A percentile compares a stretch with the other conserved stretches of the same genome.
These are phyloP conservation scores for Elasticomyces elasticus DNA, from an alignment of 495 filamentous ascomycete genomes.

Conservation along the genomic window DNA sequence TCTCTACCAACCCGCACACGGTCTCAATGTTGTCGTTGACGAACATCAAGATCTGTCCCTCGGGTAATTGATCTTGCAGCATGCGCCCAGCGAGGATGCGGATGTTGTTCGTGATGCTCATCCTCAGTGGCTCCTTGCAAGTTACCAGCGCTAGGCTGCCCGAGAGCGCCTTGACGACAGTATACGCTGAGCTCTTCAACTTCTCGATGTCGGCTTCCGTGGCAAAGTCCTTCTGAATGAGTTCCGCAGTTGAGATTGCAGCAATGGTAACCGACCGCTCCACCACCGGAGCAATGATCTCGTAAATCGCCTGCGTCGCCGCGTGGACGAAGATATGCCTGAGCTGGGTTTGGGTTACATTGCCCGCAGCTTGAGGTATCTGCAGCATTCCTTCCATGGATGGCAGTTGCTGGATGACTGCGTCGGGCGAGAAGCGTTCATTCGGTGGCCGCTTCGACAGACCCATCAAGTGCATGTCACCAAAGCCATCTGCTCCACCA, in stretches of 20 bases:
- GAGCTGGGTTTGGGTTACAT: constrained; percentile 40
- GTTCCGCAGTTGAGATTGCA: constrained; percentile 84
- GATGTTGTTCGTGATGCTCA: constrained; percentile 94
- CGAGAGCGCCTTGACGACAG: constrained; percentile 83
- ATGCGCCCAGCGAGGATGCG: constrained; percentile 58
- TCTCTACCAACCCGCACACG: constrained; percentile 84
- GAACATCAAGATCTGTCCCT: constrained; percentile 88
- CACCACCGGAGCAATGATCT: constrained; percentile 94
- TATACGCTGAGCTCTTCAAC: constrained; percentile 72
- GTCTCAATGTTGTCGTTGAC: constrained; percentile 95
- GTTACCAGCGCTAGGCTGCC: constrained; percentile 93
- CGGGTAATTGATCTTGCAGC: constrained; percentile 65
- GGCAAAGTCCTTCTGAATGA: constrained; percentile 92
- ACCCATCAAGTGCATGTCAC: constrained; percentile 62
- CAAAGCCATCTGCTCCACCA: constrained; percentile 60
- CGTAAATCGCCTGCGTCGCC: constrained; percentile 75
- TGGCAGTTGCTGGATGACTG: constrained; percentile 64
- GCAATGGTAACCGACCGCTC: constrained; percentile 96
- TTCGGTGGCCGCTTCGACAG: constrained; percentile 51
- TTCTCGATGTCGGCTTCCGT: constrained; percentile 83
- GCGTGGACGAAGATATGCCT: constrained; percentile 74
- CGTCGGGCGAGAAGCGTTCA: constrained; percentile 60
- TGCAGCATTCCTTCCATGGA: constrained; percentile 64
- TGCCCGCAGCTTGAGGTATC: constrained; percentile 58
- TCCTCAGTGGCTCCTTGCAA: constrained; percentile 89